Conservation (phyloP, 2,329 filamentous ascomycete genomes). For the Nakataea oryzae region DNA sequence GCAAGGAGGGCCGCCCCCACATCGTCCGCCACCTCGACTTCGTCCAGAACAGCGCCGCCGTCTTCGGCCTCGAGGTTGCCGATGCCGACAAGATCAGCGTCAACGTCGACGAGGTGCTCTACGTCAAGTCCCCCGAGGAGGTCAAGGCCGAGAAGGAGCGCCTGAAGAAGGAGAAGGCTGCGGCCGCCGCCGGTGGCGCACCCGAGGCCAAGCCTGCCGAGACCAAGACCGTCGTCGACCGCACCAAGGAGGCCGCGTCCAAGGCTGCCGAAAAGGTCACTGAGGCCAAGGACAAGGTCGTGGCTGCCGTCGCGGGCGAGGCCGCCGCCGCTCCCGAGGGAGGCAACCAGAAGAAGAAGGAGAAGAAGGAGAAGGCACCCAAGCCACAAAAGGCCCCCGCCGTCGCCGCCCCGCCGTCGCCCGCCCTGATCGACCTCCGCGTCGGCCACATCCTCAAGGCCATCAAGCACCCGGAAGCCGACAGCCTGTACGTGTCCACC, state of each 20-base stretch:
- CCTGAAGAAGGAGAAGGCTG: slow-evolving; percentile 91
- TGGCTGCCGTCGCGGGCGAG: slow-evolving; percentile 24
- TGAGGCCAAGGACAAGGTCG: slow-evolving; percentile 37
- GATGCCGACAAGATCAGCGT: slow-evolving; percentile 68
- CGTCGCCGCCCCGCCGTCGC: slow-evolving; percentile 71
- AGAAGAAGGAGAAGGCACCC: slow-evolving; percentile 82
- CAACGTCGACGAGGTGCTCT: slow-evolving; percentile 69
- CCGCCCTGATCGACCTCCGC: slow-evolving; percentile 82
- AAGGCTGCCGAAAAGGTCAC: slow-evolving; percentile 38
- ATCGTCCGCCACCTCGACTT: slow-evolving; percentile 90
- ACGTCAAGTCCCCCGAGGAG: slow-evolving; percentile 81
- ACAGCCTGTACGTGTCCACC: slow-evolving; percentile 90
- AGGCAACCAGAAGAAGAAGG: slow-evolving; percentile 80
- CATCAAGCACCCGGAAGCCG: slow-evolving; percentile 89
- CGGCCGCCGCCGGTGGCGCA: slow-evolving; percentile 39
- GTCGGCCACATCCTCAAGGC: slow-evolving; percentile 97
- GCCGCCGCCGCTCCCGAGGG: slow-evolving; percentile 15
- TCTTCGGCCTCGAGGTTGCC: slow-evolving; percentile 60
- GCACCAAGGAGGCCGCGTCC: slow-evolving; percentile 47
- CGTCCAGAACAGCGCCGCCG: slow-evolving; percentile 74
- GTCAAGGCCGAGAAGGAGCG: slow-evolving; percentile 94
- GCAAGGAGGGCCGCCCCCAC: slow-evolving; percentile 80
- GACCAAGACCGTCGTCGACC: slow-evolving; percentile 42
- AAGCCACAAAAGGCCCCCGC: slow-evolving; percentile 61
- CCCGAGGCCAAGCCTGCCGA: slow-evolving; percentile 30